Conservation (phyloP, 2,329 filamentous ascomycete genomes). For the Atkinsonella texensis region DNA sequence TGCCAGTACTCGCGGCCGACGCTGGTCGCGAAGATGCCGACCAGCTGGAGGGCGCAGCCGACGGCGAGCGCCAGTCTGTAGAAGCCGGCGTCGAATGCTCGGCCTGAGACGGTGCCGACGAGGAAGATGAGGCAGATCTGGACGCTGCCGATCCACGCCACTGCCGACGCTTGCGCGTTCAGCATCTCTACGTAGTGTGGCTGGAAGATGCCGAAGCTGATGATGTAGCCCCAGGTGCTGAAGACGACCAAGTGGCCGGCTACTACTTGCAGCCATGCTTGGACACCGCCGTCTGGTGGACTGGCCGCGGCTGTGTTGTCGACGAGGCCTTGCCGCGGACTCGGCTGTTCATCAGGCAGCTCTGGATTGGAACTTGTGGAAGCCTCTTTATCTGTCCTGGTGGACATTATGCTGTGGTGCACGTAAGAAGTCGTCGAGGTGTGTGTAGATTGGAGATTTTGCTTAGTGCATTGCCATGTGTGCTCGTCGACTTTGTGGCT, state of each 20-base stretch:
- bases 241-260: constrained; percentile 25
- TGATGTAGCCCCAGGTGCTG: constrained; percentile 26
- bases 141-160: constrained; percentile 38
- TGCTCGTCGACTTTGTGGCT: no score
- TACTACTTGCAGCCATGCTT: constrained; percentile 27
- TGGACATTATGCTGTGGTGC: constrained; percentile 17
- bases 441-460: neutral
- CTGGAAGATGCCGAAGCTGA: constrained; percentile 27
- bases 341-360: neutral
- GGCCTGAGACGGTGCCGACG: constrained; percentile 28
- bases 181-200: constrained; percentile 25
- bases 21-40: constrained; percentile 34
- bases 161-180: constrained; percentile 19
- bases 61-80: constrained; percentile 20
- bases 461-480: no score
- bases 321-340: neutral
- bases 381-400: neutral
- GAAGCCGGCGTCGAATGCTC: constrained; percentile 30
- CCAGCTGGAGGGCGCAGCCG: constrained; percentile 29
- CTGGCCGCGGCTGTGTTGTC: constrained; percentile 1
- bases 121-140: constrained; percentile 31
- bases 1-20: constrained; percentile 33
- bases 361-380: neutral
- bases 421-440: no score
- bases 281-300: constrained; percentile 24